A percentile compares a stretch with the other conserved stretches of the same genome.
phyloP scores from a whole-genome alignment of 257 asterid species.

The Avicennia marina region DNA sequence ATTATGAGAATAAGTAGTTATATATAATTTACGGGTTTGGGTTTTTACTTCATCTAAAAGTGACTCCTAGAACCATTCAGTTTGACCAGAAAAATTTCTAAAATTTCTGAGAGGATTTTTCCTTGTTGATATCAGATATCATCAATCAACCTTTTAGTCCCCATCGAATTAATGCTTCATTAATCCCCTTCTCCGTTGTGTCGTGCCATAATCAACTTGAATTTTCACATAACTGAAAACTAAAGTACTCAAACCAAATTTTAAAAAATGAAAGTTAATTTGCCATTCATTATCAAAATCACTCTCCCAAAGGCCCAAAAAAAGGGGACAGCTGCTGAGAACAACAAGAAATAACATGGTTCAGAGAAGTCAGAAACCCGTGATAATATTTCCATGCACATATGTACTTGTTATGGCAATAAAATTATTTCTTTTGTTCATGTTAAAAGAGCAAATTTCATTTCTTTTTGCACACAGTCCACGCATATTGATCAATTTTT shows the following conservation, averaged over 20 bases:
- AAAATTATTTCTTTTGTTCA: too few species aligned
- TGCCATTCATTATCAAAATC: neutral
- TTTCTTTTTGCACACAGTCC: too few species aligned
- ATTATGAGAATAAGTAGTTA: neutral
- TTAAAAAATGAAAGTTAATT: too few species aligned
- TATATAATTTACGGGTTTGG: neutral
- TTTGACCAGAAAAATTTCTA: conserved; percentile 32
- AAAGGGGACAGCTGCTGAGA: too few species aligned
- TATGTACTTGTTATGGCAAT: too few species aligned
- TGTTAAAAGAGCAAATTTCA: too few species aligned
- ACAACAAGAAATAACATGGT: too few species aligned
- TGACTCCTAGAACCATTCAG: conserved; percentile 16
- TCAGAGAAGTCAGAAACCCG: too few species aligned
- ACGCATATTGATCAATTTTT: too few species aligned
- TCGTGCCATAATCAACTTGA: conserved; percentile 9
- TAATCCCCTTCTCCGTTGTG: neutral
- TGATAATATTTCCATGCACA: too few species aligned
- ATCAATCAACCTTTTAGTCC: conserved; percentile 25
- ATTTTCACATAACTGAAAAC: too few species aligned
- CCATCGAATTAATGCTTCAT: conserved; percentile 10
- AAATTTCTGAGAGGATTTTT: conserved; percentile 30
- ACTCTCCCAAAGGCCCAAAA: neutral
- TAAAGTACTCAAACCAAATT: too few species aligned
- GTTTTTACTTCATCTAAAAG: conserved; percentile 9
- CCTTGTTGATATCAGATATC: conserved; percentile 17